Conservation (phyloP, 73 alveolate species). For the Symbiodinium pilosum region DNA sequence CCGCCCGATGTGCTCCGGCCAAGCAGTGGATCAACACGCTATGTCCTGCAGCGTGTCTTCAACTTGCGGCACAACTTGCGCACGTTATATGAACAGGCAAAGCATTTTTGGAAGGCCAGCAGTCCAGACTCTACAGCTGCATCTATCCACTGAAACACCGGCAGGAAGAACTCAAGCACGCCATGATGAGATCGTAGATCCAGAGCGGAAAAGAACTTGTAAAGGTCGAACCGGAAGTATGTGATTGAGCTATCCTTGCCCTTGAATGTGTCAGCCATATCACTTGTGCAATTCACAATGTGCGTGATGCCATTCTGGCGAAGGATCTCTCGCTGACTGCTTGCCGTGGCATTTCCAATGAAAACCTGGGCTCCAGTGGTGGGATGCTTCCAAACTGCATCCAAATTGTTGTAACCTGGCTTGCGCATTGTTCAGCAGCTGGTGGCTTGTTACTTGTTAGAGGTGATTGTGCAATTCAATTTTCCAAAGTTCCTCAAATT, state of each 20-base stretch:
- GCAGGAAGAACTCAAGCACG: constrained; percentile 53
- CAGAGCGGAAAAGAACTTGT: constrained; percentile 83
- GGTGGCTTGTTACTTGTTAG: too few relatives aligned
- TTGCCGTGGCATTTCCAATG: constrained; percentile 86
- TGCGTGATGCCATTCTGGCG: constrained; percentile 47
- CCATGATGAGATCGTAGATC: constrained; percentile 66
- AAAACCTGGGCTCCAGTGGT: constrained; percentile 71
- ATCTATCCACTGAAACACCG: constrained; percentile 81
- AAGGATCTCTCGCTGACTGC: constrained; percentile 48
- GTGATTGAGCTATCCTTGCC: constrained; percentile 41
- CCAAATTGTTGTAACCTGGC: constrained; percentile 60
- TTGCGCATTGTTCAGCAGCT: too few relatives aligned
- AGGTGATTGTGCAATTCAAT: too few relatives aligned
- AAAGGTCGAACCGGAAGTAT: constrained; percentile 63
- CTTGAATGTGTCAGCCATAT: constrained; percentile 24
- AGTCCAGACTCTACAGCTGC: constrained; percentile 49
- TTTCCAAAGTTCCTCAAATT: too few relatives aligned
- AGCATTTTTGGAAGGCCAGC: background rate
- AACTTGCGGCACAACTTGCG: too few relatives aligned
- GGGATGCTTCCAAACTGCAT: constrained; percentile 78
- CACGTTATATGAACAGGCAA: too few relatives aligned
- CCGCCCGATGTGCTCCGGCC: constrained; percentile 93
- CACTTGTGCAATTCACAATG: constrained; percentile 72
- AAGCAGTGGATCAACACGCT: constrained; percentile 70
- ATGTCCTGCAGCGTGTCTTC: constrained; percentile 40